Evolutionary conservation across 192 early-diverging fungal species (phyloP), one percentile per base, ranked within the genome.

Genomic region (Funneliformis geosporum): DNA sequence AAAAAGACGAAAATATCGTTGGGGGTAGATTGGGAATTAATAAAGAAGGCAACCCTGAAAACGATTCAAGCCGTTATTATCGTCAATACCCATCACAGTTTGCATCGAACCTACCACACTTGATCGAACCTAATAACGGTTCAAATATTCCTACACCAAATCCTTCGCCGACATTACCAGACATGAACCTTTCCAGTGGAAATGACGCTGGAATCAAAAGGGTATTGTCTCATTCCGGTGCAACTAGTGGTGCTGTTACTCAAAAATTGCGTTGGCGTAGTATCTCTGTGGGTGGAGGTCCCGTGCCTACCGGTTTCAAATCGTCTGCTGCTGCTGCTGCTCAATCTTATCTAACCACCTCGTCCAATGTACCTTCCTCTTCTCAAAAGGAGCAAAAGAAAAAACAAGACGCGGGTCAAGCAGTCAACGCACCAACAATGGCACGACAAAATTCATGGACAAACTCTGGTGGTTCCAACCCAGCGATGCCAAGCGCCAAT

Each of bases 221-320:
- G 16, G 38, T 40, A 61, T 18, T 40, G 18, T 75, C 59, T 39
- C 40, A 14, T 40, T 40, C 74, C 33, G 44, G 33, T 61, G 21
- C 23, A 9, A 40, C 16, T 47, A 23, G 43, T 50, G 42, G 42
- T 43, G 28, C 23, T 23, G 28, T 5, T 42, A 47, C 76, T 67
- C 50, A 44, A 12, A 23, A 68, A 60, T 21, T 78, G 14, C 50
- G 60, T 43, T 78, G 76, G 76, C 76, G 76, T 27, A 62, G 40
- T 76, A 78, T 67, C 28, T 67, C 76, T 42, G 33, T 64, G 42
- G 76, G 75, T 33, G 75, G 75, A 10, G 75, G 76, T 59, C 73
- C 73, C 18, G 28, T 18, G 21, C 39, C 28, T 40, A 8, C 39
- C 12, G 38, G 11, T 28, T 10, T 39, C 8, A 42, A 39, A 21